Base-by-base conservation (phyloP, 371 early-diverging fungal genomes). In the Rhizopus sp. region DNA sequence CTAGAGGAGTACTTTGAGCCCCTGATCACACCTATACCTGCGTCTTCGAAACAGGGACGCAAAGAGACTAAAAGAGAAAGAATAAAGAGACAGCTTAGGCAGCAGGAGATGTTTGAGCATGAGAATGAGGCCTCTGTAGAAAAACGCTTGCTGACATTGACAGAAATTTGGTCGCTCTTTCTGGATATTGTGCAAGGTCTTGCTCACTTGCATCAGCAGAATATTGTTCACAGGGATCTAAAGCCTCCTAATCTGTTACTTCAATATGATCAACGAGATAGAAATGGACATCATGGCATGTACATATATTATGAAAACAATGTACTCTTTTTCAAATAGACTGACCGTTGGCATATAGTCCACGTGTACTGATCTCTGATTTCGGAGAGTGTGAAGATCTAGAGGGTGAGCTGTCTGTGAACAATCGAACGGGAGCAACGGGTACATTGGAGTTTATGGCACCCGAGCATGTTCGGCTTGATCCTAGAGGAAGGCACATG, bases 401-500 rank as follows among this genome's bases (percentile, higher is more conserved):
- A 38, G 79, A 80, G 39, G 79, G 59, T 15, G 32, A 53, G n/a
- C 51, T 63, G 4, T 66, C 68, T 35, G 79, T 81, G 52, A 74
- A 84, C 4, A 78, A 87, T 54, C 83, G 97, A 15, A 95, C 95
- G 0, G 97, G 98, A 1, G 94, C 94, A 0, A 97, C 98, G 0
- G 98, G 97, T 4, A 97, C 98, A 0, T 69, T 97, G 15, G 98
- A 97, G 52, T 97, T 95, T 60, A 90, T 93, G 90, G 94, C 97
- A 8, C 97, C 97, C 0, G 96, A 93, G 58, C 80, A 90, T 42
- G 69, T 81, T 35, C 59, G 46, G 0, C 35, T 78, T 49, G 72
- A 75, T 72, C 73, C 60, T 7, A 56, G 72, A 7, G 93, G 92
- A 5, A 63, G 77, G 44, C 90, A 85, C 51, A 67, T 77, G 13